These are phyloP conservation scores for Verticillium nubilum DNA, from an alignment of 2,329 filamentous ascomycete species.

Conservation along the genomic window DNA sequence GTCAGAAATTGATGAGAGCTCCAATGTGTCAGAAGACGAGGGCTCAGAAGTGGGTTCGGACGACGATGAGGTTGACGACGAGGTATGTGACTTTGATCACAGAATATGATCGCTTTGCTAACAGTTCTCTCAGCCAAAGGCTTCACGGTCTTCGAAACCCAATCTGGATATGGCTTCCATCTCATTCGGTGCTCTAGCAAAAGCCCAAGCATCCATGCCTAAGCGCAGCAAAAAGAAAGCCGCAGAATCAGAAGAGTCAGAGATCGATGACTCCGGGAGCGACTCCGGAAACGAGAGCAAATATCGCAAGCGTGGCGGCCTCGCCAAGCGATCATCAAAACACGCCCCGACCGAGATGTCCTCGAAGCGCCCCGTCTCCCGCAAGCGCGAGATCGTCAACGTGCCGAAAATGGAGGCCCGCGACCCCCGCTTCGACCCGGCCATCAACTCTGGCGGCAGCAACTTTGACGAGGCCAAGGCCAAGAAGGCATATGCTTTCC, in stretches of 20 bases:
- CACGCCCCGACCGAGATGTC: conserved; percentile 82
- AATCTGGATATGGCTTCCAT: conserved; percentile 51
- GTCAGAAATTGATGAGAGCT: conserved; percentile 28
- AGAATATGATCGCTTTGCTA: not conserved
- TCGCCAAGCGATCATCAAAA: conserved; percentile 58
- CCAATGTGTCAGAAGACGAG: conserved; percentile 15
- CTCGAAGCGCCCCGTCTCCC: conserved; percentile 77
- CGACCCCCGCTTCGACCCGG: conserved; percentile 83
- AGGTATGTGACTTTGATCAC: not conserved
- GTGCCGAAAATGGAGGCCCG: conserved; percentile 56
- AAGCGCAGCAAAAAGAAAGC: conserved; percentile 19
- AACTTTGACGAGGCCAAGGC: conserved; percentile 52
- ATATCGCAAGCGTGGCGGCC: conserved; percentile 21
- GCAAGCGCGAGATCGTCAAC: conserved; percentile 67
- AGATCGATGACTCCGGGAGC: conserved; percentile 16
- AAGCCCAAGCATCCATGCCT: conserved; percentile 69
- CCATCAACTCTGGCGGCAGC: conserved; percentile 39
- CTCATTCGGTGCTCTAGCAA: conserved; percentile 85
- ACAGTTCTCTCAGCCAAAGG: conserved; percentile 22
- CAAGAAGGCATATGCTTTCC: conserved; percentile 75
- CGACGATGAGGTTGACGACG: conserved; percentile 16
- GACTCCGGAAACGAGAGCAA: conserved; percentile 21
- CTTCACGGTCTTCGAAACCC: conserved; percentile 15
- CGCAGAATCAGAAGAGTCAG: conserved; percentile 16
- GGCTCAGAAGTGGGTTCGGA: conserved; percentile 24